phyloP scores from a whole-genome alignment of 75 land plant species.

The Isoetes taiwanensis region DNA sequence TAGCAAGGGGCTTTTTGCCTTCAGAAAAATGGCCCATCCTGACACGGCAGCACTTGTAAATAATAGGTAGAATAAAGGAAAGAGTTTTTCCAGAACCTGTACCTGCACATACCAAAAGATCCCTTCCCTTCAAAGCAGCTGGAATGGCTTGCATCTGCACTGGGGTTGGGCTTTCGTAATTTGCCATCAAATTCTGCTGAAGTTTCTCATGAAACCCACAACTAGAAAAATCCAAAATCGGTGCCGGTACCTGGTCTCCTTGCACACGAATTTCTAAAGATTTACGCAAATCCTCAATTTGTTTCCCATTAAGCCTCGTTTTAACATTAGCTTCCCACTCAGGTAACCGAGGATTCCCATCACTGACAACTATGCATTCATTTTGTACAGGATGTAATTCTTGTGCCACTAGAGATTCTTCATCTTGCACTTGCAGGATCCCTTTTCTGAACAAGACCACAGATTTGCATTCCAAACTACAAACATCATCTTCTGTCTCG shows the following conservation, averaged over 20 bases:
- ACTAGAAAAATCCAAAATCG: conserved; percentile 51
- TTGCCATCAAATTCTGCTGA: conserved; percentile 51
- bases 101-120: conserved; percentile 56
- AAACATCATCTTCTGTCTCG: conserved; percentile 78
- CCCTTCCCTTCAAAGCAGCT: conserved; percentile 48
- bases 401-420: too few relatives aligned
- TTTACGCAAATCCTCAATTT: conserved; percentile 35
- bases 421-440: too few relatives aligned
- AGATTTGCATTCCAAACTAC: conserved; percentile 74
- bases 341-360: conserved; percentile 13
- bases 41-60: conserved; percentile 31
- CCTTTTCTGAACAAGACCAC: too few relatives aligned
- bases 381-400: too few relatives aligned
- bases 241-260: conserved; percentile 35
- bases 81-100: conserved; percentile 91
- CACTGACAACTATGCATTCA: conserved; percentile 56
- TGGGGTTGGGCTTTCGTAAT: conserved; percentile 72
- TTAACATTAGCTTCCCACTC: conserved; percentile 15
- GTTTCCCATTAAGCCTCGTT: conserved; percentile 10
- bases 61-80: conserved; percentile 55
- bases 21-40: conserved; percentile 10
- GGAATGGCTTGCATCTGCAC: conserved; percentile 95
- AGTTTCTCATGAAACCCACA: conserved; percentile 45
- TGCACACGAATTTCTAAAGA: conserved; percentile 42
- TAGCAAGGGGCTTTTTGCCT: conserved; percentile 46